Percentiles rank a stretch among this genome's conserved stretches.
These are phyloP conservation scores for Heritiera littoralis DNA, from an alignment of 345 rosid species.

Conservation along the genomic window DNA sequence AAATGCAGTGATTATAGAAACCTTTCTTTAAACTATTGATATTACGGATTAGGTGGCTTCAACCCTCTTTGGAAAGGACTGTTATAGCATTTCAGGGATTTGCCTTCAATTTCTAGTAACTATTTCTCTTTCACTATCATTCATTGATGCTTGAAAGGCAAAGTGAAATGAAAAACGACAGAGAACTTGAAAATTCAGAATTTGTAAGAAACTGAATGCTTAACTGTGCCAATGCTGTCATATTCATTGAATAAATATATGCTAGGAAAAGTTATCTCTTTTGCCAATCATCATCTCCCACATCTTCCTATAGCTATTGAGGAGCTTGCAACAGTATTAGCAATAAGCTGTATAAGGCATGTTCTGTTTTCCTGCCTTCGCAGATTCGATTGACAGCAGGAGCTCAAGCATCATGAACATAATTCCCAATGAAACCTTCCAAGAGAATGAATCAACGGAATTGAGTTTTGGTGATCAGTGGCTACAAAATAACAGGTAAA, in stretches of 20 bases:
- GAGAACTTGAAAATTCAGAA: not conserved
- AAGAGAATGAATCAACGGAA: slow-evolving; percentile 21
- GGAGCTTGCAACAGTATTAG: not conserved
- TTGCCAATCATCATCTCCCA: not conserved
- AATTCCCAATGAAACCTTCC: slow-evolving; percentile 25
- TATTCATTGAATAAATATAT: not conserved
- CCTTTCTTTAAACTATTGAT: not conserved
- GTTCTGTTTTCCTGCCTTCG: slow-evolving; percentile 6
- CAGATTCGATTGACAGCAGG: slow-evolving; percentile 33
- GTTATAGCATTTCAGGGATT: not conserved
- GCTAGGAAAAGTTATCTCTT: not conserved
- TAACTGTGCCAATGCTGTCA: not conserved
- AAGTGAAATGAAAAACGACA: no score
- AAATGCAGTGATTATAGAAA: not conserved
- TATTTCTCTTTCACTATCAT: not conserved
- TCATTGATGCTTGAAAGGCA: not conserved
- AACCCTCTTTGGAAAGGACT: not conserved
- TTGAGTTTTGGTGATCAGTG: slow-evolving; percentile 26
- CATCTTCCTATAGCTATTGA: not conserved
- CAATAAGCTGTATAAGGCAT: not conserved
- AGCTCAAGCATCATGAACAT: slow-evolving; percentile 31
- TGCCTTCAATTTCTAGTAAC: not conserved
- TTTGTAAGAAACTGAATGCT: not conserved
- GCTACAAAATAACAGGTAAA: slow-evolving; percentile 34
- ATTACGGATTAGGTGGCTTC: not conserved